A percentile compares a stretch with the other conserved stretches of the same genome.
phyloP scores from a whole-genome alignment of 345 rosid species.

The Erysimum cheiranthoides region DNA sequence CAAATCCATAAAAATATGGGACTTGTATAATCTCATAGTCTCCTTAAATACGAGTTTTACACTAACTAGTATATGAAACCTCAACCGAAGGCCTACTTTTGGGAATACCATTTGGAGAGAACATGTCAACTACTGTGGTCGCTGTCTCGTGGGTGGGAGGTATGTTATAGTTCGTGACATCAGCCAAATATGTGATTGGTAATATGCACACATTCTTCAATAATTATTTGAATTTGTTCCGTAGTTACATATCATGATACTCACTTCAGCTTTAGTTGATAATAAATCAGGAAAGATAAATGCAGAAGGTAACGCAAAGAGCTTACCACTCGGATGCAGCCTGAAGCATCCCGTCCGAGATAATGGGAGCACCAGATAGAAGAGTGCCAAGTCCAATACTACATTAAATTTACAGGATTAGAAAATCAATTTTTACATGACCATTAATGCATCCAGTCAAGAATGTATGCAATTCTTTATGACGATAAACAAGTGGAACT shows the following conservation, averaged over 20 bases:
- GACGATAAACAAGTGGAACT: constrained; percentile 42
- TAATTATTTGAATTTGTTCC: not conserved
- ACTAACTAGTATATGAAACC: not conserved
- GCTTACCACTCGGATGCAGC: constrained; percentile 95
- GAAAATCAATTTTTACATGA: not conserved
- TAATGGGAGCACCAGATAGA: constrained; percentile 83
- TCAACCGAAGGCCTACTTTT: not conserved
- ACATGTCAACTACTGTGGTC: not conserved
- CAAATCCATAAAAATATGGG: not conserved
- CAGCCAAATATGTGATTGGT: not conserved
- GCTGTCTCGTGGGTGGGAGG: not conserved
- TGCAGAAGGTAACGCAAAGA: constrained; percentile 13
- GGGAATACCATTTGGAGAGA: constrained; percentile 1
- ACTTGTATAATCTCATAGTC: not conserved
- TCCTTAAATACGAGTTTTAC: not conserved
- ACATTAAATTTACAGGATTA: constrained; percentile 40
- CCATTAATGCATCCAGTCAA: not conserved
- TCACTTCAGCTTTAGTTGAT: constrained; percentile 12
- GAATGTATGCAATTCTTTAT: not conserved
- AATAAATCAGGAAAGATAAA: constrained; percentile 10
- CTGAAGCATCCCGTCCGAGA: constrained; percentile 98
- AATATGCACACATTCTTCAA: not conserved
- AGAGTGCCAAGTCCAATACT: constrained; percentile 98
- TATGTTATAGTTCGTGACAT: not conserved
- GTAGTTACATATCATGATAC: constrained; percentile 13